Evolutionary conservation across 768 basidiomycete species (phyloP).

Genomic region (Psilocybe tampanensis): DNA sequence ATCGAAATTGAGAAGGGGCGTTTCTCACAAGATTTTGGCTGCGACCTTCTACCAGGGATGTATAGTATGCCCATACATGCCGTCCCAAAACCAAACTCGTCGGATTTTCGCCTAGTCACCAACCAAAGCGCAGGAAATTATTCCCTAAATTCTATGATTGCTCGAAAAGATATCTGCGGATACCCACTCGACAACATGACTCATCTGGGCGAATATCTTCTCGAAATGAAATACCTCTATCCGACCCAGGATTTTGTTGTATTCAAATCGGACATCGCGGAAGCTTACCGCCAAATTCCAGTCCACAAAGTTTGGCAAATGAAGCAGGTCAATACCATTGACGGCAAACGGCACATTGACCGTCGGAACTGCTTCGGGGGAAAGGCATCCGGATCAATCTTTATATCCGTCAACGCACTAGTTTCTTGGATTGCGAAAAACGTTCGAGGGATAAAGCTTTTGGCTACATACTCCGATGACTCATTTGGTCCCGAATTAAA

Average conservation of each 20-base stretch:
- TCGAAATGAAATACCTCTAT: slow-evolving; percentile 11
- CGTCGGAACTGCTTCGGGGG: slow-evolving; percentile 35
- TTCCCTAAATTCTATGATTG: slow-evolving; percentile 40
- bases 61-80: slow-evolving; percentile 37
- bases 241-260: slow-evolving; percentile 20
- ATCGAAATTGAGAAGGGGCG: slow-evolving; percentile 23
- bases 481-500: slow-evolving; percentile 23
- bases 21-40: slow-evolving; percentile 34
- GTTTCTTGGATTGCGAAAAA: slow-evolving; percentile 36
- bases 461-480: slow-evolving; percentile 36
- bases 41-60: slow-evolving; percentile 45
- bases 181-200: slow-evolving; percentile 36
- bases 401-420: slow-evolving; percentile 25
- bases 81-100: slow-evolving; percentile 35
- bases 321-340: slow-evolving; percentile 34
- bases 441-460: slow-evolving; percentile 14
- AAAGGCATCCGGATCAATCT: slow-evolving; percentile 26
- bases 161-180: slow-evolving; percentile 16
- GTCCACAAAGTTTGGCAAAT: slow-evolving; percentile 33
- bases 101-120: slow-evolving; percentile 38
- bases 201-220: slow-evolving; percentile 28
- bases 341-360: slow-evolving; percentile 29
- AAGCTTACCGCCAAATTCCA: slow-evolving; percentile 34
- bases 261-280: slow-evolving; percentile 40
- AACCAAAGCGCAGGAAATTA: slow-evolving; percentile 38